A percentile compares a stretch with the other conserved stretches of the same genome.
phyloP scores from a whole-genome alignment of 192 early-diverging fungal genomes.

The Backusella australiensis region DNA sequence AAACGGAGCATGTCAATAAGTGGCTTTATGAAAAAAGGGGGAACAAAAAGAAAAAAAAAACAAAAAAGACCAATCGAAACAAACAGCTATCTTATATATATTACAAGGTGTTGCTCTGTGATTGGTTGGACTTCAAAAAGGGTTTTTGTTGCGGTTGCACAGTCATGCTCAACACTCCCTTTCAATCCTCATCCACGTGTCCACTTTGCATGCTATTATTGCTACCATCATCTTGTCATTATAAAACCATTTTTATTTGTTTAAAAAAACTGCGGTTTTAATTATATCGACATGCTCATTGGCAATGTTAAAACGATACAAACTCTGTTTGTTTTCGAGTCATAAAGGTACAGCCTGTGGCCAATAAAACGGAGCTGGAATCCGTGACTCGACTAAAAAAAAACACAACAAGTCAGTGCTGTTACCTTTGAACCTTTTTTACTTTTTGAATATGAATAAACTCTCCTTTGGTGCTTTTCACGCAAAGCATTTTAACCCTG shows the following conservation, averaged over 20 bases:
- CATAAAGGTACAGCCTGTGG: too few species aligned
- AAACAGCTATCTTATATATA: background rate
- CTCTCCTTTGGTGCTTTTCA: conserved; percentile 24
- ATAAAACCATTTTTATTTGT: too few species aligned
- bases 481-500: conserved; percentile 22
- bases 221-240: too few species aligned
- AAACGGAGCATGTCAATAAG: conserved; percentile 42
- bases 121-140: background rate
- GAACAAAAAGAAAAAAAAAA: background rate
- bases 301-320: too few species aligned
- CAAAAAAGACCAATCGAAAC: background rate
- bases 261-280: background rate
- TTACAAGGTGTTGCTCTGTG: background rate
- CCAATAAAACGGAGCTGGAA: too few species aligned
- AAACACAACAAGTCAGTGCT: background rate
- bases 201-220: background rate
- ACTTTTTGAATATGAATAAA: conserved; percentile 16
- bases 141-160: background rate
- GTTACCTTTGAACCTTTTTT: background rate
- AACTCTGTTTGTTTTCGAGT: too few species aligned
- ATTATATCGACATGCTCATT: too few species aligned
- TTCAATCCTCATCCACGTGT: background rate
- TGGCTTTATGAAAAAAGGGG: background rate
- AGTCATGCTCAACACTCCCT: background rate
- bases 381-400: background rate